Conservation (phyloP, 1,139 yeast species). For the Pneumocystis carinii region DNA sequence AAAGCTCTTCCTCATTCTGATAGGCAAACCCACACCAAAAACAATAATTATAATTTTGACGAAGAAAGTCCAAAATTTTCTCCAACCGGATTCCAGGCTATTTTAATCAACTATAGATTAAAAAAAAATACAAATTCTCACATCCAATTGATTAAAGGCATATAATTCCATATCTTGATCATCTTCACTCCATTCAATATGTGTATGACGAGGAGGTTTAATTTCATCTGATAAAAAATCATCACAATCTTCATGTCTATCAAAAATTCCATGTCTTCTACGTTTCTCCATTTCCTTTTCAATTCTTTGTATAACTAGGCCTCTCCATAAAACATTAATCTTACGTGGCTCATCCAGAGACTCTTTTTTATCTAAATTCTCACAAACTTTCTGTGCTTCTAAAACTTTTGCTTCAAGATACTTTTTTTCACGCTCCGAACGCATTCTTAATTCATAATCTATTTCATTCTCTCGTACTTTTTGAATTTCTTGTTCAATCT, state of each 20-base stretch:
- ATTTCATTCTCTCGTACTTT: conserved; percentile 9
- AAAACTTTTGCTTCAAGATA: conserved; percentile 9
- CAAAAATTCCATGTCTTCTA: conserved; percentile 5
- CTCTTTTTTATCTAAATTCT: conserved; percentile 12
- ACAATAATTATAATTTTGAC: conserved; percentile 31
- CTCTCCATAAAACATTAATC: conserved; percentile 18
- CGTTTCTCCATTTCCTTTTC: conserved; percentile 8
- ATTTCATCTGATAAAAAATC: neutral
- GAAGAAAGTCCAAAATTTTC: conserved; percentile 25
- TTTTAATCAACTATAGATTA: conserved; percentile 1
- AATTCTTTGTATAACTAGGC: conserved; percentile 14
- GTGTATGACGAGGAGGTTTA: neutral
- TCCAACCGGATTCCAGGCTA: conserved; percentile 19
- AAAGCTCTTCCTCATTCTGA: conserved; percentile 27
- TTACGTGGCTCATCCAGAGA: conserved; percentile 7
- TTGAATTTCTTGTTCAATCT: conserved; percentile 5
- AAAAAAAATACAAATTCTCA: conserved; percentile 9
- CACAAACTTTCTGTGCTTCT: conserved; percentile 16
- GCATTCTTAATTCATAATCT: conserved; percentile 18
- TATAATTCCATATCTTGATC: conserved; percentile 21
- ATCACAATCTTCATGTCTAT: neutral
- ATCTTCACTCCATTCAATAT: conserved; percentile 16
- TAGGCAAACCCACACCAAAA: conserved; percentile 35
- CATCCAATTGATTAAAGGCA: conserved; percentile 20
- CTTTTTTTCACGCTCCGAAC: conserved; percentile 15